Conservation (phyloP, 257 asterid species). For the Rauvolfia tetraphylla region DNA sequence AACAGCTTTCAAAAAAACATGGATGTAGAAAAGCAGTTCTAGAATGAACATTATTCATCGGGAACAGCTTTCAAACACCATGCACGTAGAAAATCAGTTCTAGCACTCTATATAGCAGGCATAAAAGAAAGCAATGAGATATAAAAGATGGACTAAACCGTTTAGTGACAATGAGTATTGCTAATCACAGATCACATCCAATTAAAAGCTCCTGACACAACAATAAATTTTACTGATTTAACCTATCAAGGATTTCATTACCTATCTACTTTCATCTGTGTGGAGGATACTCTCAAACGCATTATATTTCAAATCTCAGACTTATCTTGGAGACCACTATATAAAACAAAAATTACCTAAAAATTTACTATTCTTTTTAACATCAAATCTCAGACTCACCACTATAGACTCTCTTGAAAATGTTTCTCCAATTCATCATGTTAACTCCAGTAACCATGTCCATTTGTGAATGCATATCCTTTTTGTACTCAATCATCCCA, state of each 20-base stretch:
- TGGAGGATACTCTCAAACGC: not conserved
- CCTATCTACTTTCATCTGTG: not conserved
- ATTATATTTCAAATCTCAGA: not conserved
- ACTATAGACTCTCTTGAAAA: constrained; percentile 41
- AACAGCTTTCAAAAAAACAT: not conserved
- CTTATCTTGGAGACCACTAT: too few relatives aligned
- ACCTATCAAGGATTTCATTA: not conserved
- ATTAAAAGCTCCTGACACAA: not conserved
- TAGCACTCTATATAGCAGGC: not conserved
- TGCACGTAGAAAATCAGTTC: not conserved
- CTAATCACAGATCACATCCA: too few relatives aligned
- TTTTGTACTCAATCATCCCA: constrained; percentile 19
- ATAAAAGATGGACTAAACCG: not conserved
- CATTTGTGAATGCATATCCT: constrained; percentile 13
- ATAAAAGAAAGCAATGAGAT: not conserved
- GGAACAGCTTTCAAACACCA: not conserved
- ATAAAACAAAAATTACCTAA: too few relatives aligned
- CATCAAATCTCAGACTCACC: constrained; percentile 31
- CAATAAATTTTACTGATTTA: not conserved
- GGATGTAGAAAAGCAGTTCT: not conserved
- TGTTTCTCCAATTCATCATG: constrained; percentile 39
- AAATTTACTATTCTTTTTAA: not conserved
- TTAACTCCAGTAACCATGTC: constrained; percentile 14
- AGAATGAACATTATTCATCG: not conserved
- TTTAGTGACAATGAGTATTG: not conserved